These are phyloP conservation scores for Rugonectria rugulosa DNA, from an alignment of 2,329 filamentous ascomycete genomes.

Conservation along the genomic window DNA sequence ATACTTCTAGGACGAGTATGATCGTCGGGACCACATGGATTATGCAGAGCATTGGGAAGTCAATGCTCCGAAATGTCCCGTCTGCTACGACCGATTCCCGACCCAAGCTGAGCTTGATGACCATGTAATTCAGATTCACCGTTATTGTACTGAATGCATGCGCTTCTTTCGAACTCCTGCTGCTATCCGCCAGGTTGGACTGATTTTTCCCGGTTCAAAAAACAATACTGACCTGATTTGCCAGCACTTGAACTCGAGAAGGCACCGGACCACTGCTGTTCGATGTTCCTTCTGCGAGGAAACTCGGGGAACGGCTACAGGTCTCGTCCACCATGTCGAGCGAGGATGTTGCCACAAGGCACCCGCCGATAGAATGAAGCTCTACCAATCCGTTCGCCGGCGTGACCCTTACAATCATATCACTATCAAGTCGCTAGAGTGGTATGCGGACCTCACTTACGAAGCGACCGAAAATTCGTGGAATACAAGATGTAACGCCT, in stretches of 20 bases:
- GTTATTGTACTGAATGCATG: slow-evolving; percentile 45
- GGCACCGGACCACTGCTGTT: slow-evolving; percentile 46
- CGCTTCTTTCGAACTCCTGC: slow-evolving; percentile 42
- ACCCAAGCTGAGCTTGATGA: slow-evolving; percentile 2
- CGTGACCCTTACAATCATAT: slow-evolving; percentile 58
- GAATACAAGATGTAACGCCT: slow-evolving; percentile 46
- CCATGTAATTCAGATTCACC: slow-evolving; percentile 42
- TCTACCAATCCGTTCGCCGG: slow-evolving; percentile 54
- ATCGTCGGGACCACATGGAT: slow-evolving; percentile 42
- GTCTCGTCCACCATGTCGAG: slow-evolving; percentile 65
- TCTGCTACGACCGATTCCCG: slow-evolving; percentile 32
- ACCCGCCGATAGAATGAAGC: slow-evolving; percentile 54
- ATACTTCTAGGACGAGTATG: slow-evolving; percentile 33
- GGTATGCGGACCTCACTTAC: slow-evolving; percentile 46
- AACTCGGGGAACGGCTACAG: slow-evolving; percentile 58
- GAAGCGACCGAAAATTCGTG: slow-evolving; percentile 50
- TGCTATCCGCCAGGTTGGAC: slow-evolving; percentile 17
- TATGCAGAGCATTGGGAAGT: slow-evolving; percentile 37
- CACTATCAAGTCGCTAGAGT: slow-evolving; percentile 59
- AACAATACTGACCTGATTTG: background rate
- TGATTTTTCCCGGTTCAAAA: background rate
- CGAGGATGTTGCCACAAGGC: slow-evolving; percentile 58
- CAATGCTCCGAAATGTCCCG: slow-evolving; percentile 31
- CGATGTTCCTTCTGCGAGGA: slow-evolving; percentile 64
- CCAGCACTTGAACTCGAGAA: slow-evolving; percentile 63